phyloP scores from a whole-genome alignment of 148 eudicot genomes.

The Arctostaphylos glauca region DNA sequence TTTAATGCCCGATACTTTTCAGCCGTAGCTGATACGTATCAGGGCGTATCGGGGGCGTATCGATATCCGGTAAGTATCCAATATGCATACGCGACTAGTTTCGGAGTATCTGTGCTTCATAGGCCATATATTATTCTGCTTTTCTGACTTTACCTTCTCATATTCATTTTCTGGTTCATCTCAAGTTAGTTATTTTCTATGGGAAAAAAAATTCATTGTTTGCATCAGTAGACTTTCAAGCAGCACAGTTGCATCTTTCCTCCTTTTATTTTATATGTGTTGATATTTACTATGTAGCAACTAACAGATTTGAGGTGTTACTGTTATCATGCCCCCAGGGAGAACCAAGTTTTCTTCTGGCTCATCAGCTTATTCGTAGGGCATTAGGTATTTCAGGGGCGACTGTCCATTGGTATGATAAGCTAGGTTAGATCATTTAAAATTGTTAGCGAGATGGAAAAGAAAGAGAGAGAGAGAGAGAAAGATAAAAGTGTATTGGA shows the following conservation, averaged over 20 bases:
- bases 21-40: too few species aligned
- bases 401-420: constrained; percentile 81
- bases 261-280: not conserved
- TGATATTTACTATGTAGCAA: not conserved
- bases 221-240: not conserved
- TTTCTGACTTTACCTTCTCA: not conserved
- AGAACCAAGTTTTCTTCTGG: constrained; percentile 65
- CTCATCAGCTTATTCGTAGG: constrained; percentile 63
- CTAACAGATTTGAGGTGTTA: not conserved
- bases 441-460: too few species aligned
- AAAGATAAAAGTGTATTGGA: too few species aligned
- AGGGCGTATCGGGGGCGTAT: too few species aligned
- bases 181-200: not conserved
- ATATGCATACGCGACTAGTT: too few species aligned
- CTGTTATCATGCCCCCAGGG: constrained; percentile 43
- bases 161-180: not conserved
- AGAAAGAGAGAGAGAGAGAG: too few species aligned
- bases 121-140: too few species aligned
- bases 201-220: not conserved
- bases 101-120: too few species aligned
- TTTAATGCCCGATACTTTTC: too few species aligned
- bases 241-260: not conserved
- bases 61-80: too few species aligned
- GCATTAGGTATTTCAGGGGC: constrained; percentile 37
- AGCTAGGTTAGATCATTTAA: constrained; percentile 73